Evolutionary conservation across 1,284 basidiomycete species (phyloP), one percentile per base, ranked within the genome.

Genomic region (Singerocomus inundabilis): DNA sequence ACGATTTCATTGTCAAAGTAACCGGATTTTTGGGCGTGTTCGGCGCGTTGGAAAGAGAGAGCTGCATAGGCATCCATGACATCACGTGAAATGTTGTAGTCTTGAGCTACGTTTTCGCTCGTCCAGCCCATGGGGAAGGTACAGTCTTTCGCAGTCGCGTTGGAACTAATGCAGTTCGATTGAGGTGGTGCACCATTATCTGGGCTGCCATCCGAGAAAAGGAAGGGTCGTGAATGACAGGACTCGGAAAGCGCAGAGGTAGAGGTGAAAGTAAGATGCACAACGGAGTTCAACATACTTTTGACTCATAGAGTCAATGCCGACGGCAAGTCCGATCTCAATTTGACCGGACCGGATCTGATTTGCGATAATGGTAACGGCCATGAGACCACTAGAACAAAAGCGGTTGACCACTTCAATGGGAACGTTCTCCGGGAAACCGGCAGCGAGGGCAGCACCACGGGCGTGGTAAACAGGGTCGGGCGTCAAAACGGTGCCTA

Each of bases 41-140:
- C 85, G 7, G 91, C 90, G 11, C 85, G 83, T 59, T 88, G 84
- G 67, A 88, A 91, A 0, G 90, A 93, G 24, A 71, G 61, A 0
- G 92, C 91, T 4, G 93, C 90, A 62, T 85, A 88, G 37, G 78
- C 79, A 67, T 98, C 94, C 80, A 95, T 93, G 55, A 86, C 82
- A 50, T 89, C 82, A 43, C 94, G 80, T 21, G 87, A 79, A 59
- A 98, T 79, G 58, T 83, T 77, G 71, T 90, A 97, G 49, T 96
- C 84, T 46, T 74, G 74, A 12, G 88, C 89, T 43, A 61, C 59
- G 12, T 88, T 90, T 67, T 90, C 87, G 50, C 82, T 87, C 2
- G 91, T 92, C 91, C 91, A 92, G 10, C 91, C 89, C 91, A 93
- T 93, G 24, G 86, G 86, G 69, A 82, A 68, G 28, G 70, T 64